Base-by-base conservation (phyloP, 129 eudicot genomes). In the Logfia minima region DNA sequence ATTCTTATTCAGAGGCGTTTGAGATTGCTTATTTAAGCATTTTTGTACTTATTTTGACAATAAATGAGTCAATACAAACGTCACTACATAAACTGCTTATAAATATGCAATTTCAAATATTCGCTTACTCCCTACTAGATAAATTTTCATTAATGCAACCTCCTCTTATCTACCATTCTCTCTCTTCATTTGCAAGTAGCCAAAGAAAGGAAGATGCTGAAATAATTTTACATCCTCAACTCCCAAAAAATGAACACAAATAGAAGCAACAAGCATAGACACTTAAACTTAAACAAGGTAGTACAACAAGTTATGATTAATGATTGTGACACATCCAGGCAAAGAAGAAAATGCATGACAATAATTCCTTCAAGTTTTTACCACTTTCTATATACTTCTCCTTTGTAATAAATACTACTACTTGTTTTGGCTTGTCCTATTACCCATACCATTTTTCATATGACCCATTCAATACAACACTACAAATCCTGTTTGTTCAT, bases 231-330 rank as follows among this genome's bases (percentile, higher is more conserved):
- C 14, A 18, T 41, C 28, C 56, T 21, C 74, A 66, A 34, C 52
- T 76, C 66, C 55, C 74, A 52, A 66, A 52, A 76, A 76, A 66
- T 66, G 53, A 75, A 29, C 32, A 63, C 62, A 75, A 75, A 63
- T 64, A 24, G 64, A 75, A 55, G 80, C 45, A 48, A 22, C 73
- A 76, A 6, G 80, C 62, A 31, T 24, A n/a, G 14, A n/a, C 29
- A 28, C n/a, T 65, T 65, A 76, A 75, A 65, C 37, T 18, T 5
- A 32, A 32, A 61, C 22, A 41, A 9, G 10, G 52, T 24, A 23
- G 66, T 76, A 76, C 74, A 66, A 76, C 66, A 65, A 76, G 67
- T 76, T 76, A 76, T 76, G 80, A 76, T 76, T 76, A 76, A 51
- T 76, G 80, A 76, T 53, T 21, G 74, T 67, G 80, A 76, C 74